Conservation (phyloP, 345 rosid genomes). For the Brassica napus region Da-Ae NC_063450.1:33887001-33887500, state of each 20-base stretch:
- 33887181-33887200: not conserved
- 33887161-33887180: not conserved
- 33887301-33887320: not conserved
- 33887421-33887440: not conserved
- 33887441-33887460: constrained; percentile 3
- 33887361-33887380: not conserved
- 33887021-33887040: constrained; percentile 94
- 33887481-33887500: not conserved
- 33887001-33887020: constrained; percentile 96
- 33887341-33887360: constrained; percentile 9
- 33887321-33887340: not conserved
- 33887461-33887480: not conserved
- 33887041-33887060: constrained; percentile 99
- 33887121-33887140: constrained; percentile 56
- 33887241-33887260: not conserved
- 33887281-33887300: not conserved
- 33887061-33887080: constrained; percentile 99
- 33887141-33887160: not conserved
- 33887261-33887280: not conserved
- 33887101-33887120: constrained; percentile 97
- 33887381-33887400: not conserved
- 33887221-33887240: not conserved
- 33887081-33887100: constrained; percentile 96
- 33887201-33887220: constrained; percentile 8
- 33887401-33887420: not conserved